Evolutionary conservation across 805 yeast genomes (phyloP), one percentile per base, ranked within the genome.

Genomic region (Ogataea trehalophila): DNA sequence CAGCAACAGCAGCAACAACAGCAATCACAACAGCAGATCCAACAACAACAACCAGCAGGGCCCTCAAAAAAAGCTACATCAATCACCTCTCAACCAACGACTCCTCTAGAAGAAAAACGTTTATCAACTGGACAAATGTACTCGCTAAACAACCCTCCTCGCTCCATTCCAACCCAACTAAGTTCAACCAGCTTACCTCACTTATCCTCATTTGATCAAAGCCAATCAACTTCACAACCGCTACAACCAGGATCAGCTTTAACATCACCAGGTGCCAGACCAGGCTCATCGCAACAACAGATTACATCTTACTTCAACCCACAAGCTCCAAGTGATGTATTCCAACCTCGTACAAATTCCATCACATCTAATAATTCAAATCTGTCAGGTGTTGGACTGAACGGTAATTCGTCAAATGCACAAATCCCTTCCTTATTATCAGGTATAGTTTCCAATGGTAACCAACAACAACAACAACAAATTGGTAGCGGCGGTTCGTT

Each of bases 61-160:
- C 47, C 47, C n/a, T 38, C 46, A 17, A 43, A 44, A 37, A 33
- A 45, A 31, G 37, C 51, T 14, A 51, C 51, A 14, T 50, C 57
- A 31, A 40, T 47, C 31, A 43, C 58, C 7, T 51, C 56, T 16
- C 58, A 49, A 23, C 42, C 53, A 1, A 37, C 51, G 7, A 40
- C 51, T 8, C 51, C 56, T 13, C 31, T 43, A n/a, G 60, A 56
- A 18, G 60, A 54, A 23, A 56, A 55, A 35, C 45, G 58, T 16
- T 38, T 39, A 3, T 39, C 49, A 6, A 35, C 41, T 17, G 47
- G 55, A 20, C 56, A 48, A 20, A 42, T 44, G 6, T 62, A 62
- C 39, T 53, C 62, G 1, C 43, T 62, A 38, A 51, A 41, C 45
- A 61, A 61, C 39, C 66, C 65, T 7, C 66, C 66, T 8, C 49